Conservation (phyloP, 345 rosid species). For the Citrus inodora region DNA sequence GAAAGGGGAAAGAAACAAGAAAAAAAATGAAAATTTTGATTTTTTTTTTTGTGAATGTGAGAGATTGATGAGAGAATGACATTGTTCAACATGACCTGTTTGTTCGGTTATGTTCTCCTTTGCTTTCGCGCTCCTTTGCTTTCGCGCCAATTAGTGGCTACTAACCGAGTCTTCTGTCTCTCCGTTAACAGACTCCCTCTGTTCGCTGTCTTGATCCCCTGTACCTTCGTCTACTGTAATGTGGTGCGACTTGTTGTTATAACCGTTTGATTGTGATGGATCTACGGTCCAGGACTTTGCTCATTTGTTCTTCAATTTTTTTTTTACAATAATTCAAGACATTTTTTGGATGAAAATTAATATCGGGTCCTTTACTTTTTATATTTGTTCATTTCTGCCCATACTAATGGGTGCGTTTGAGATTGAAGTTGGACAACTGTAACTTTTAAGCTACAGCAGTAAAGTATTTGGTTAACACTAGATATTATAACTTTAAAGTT, state of each 20-base stretch:
- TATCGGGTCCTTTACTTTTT: too few relatives aligned
- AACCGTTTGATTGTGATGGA: not conserved
- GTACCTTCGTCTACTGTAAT: not conserved
- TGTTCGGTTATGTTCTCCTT: conserved; percentile 55
- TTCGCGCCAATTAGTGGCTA: conserved; percentile 89
- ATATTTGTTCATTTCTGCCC: too few relatives aligned
- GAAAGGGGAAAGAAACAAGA: conserved; percentile 12
- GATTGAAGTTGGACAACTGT: too few relatives aligned
- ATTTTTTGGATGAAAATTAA: too few relatives aligned
- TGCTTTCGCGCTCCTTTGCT: conserved; percentile 51
- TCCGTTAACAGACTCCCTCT: not conserved
- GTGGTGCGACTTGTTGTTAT: not conserved
- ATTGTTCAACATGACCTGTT: conserved; percentile 46
- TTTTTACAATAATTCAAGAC: too few relatives aligned
- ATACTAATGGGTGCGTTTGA: too few relatives aligned
- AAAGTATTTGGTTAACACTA: too few relatives aligned
- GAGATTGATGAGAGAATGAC: conserved; percentile 36
- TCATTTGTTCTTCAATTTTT: too few relatives aligned
- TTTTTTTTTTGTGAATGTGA: conserved; percentile 25
- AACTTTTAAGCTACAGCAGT: too few relatives aligned
- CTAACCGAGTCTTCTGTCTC: conserved; percentile 35
- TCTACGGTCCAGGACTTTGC: not conserved
- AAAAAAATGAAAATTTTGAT: conserved; percentile 7
- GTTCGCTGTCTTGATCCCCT: not conserved
- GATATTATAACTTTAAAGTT: too few relatives aligned